Conservation (phyloP, 331 rosid species). For the Ulmus americana region DNA sequence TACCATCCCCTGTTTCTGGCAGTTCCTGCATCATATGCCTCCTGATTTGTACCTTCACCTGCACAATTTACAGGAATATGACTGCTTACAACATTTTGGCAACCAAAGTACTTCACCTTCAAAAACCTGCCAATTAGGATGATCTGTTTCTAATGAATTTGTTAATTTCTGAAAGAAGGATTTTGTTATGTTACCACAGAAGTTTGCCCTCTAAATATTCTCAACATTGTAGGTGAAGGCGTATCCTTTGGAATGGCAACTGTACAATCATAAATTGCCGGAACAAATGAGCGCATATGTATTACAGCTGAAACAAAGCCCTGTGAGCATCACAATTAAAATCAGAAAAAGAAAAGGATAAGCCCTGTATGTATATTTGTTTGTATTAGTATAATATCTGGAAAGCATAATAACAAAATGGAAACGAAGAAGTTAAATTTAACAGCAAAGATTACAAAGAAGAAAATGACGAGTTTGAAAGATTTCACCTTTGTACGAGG, state of each 20-base stretch:
- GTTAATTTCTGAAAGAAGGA: background rate
- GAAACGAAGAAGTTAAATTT: no score
- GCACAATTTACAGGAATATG: background rate
- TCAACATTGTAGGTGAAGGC: constrained; percentile 61
- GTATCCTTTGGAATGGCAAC: constrained; percentile 44
- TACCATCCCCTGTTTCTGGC: constrained; percentile 63
- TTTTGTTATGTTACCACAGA: constrained; percentile 49
- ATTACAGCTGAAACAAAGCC: constrained; percentile 76
- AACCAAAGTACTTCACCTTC: no score
- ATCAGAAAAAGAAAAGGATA: background rate
- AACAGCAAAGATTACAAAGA: no score
- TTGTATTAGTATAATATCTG: background rate
- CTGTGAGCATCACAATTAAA: constrained; percentile 24
- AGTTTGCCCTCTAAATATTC: constrained; percentile 53
- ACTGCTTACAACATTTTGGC: no score
- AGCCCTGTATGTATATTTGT: background rate
- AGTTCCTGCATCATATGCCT: constrained; percentile 62
- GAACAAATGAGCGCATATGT: constrained; percentile 48
- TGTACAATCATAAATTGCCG: constrained; percentile 76
- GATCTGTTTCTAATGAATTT: no score
- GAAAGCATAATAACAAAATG: background rate
- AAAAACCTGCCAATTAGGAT: no score
- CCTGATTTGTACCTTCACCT: constrained; percentile 72
- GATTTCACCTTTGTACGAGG: constrained; percentile 78
- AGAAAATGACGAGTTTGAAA: background rate